Evolutionary conservation across 192 early-diverging fungal genomes (phyloP), one percentile per base, ranked within the genome.

Genomic region (Powellomyces hirtus): DNA sequence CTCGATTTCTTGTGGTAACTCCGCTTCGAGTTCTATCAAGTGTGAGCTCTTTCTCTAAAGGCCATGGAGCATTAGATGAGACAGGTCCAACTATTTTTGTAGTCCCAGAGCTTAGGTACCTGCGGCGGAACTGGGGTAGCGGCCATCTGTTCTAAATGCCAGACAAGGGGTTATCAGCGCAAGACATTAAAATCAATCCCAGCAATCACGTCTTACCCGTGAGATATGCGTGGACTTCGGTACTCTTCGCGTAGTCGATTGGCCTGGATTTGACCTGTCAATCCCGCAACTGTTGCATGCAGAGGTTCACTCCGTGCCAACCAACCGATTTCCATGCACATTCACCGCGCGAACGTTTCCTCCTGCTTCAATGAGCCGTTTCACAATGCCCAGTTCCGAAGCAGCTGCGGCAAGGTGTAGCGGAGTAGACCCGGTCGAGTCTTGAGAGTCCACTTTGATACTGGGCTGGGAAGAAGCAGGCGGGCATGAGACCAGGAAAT

Each of bases 1-100:
- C 26, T 45, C 27, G 14, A 63, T 4, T 38, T 78, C 74, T 20
- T 59, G 16, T 14, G 79, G 79, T 36, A 80, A 38, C 42, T 71
- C 55, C 7, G 49, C n/a, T 38, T 73, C 62, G 34, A 65, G 42
- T 22, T 70, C 68, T 27, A 36, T 45, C 16, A 75, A n/a, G 13
- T 64, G 62, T 10, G 70, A 63, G 38, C 51, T 65, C 38, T 56
- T 59, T 49, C 58, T 26, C 58, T 62, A n/a, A n/a, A 53, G 26
- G 10, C 27, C 16, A 26, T n/a, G 1, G 18, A 22, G 1, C 16
- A n/a, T 38, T 0, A 60, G 65, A 22, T 11, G 35, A 22, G 13
- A 16, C 22, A 1, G 11, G 1, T 45, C 53, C 0, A 50, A 14
- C 22, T 38, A 18, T 18, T 18, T 49, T 14, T 49, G 46, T 2